These are phyloP conservation scores for Rubus idaeus DNA, from an alignment of 306 rosid species.

Conservation along the genomic window DNA sequence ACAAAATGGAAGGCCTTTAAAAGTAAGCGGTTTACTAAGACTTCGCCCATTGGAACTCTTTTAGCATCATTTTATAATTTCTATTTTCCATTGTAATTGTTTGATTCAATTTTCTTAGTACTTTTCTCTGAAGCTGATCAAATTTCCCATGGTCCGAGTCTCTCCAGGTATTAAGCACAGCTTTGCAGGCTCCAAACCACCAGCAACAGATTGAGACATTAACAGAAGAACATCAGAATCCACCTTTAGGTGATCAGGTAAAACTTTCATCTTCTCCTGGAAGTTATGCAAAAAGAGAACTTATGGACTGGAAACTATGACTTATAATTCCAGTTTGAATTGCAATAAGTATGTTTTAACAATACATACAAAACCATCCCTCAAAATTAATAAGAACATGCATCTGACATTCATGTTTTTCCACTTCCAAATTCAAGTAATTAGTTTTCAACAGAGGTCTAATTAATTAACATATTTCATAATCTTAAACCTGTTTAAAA, in stretches of 20 bases:
- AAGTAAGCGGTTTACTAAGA: conserved; percentile 36
- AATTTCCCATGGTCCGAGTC: conserved; percentile 10
- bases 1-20: conserved; percentile 32
- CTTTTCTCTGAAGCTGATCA: conserved; percentile 18
- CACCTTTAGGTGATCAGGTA: conserved; percentile 32
- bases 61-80: conserved; percentile 9
- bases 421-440: not conserved
- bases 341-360: not conserved
- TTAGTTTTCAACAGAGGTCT: conserved; percentile 4
- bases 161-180: conserved; percentile 29
- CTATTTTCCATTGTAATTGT: conserved; percentile 8
- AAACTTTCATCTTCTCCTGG: conserved; percentile 17
- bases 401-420: not conserved
- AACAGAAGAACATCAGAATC: conserved; percentile 32
- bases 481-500: conserved; percentile 15
- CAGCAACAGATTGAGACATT: conserved; percentile 25
- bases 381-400: not conserved
- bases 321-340: conserved; percentile 16
- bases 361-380: not conserved
- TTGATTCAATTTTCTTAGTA: conserved; percentile 18
- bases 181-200: conserved; percentile 36
- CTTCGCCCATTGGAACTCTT: conserved; percentile 15
- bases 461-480: not conserved
- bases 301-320: not conserved
- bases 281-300: not conserved